Evolutionary conservation across 768 basidiomycete species (phyloP).

Genomic region (Naganishia kalamii): DNA sequence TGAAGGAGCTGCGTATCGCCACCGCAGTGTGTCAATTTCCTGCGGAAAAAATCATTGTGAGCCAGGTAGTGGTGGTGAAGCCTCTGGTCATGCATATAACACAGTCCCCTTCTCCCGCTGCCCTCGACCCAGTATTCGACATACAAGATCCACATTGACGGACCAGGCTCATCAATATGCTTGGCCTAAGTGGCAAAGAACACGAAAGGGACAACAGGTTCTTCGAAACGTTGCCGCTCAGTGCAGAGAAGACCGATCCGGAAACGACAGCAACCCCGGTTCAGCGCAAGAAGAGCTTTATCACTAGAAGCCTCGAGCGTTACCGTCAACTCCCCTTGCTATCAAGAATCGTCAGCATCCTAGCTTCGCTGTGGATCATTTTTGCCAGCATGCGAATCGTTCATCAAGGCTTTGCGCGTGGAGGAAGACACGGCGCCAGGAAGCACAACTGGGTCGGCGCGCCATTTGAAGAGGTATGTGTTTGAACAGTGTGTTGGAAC

Average conservation of each 20-base stretch:
- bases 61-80: no score
- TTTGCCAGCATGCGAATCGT: conserved; percentile 9
- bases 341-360: neutral
- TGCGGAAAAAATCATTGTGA: no score
- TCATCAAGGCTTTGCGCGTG: neutral
- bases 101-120: no score
- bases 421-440: neutral
- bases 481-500: neutral
- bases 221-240: neutral
- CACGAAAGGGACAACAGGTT: conserved; percentile 9
- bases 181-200: conserved; percentile 2
- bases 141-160: neutral
- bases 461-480: neutral
- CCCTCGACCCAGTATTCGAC: no score
- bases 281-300: neutral
- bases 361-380: conserved; percentile 4
- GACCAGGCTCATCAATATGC: neutral
- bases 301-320: neutral
- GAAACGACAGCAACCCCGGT: neutral
- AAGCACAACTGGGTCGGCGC: neutral
- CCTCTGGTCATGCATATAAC: no score
- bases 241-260: neutral
- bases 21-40: no score
- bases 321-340: neutral
- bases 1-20: no score